Evolutionary conservation across 768 basidiomycete genomes (phyloP).

Genomic region (Terana coerulea): DNA sequence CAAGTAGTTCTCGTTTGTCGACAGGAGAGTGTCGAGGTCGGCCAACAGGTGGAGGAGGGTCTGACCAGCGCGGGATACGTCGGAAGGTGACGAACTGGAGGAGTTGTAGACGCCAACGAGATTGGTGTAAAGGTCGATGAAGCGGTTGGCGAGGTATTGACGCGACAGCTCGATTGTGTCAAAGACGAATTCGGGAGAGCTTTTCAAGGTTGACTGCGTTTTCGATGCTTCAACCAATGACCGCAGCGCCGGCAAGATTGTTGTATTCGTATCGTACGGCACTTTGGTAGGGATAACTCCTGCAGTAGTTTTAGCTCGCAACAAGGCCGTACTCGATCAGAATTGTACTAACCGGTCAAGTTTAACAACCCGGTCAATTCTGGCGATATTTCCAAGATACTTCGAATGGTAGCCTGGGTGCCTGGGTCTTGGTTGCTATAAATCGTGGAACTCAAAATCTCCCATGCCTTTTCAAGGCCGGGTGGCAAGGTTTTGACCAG

Average conservation of each 20-base stretch:
- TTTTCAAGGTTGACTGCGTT: slow-evolving; percentile 14
- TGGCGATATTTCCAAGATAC: slow-evolving; percentile 35
- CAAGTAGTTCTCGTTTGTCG: slow-evolving; percentile 29
- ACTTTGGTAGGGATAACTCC: slow-evolving; percentile 31
- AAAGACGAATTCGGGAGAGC: slow-evolving; percentile 31
- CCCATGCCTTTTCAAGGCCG: slow-evolving; percentile 31
- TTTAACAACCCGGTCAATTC: slow-evolving; percentile 31
- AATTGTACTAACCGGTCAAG: slow-evolving; percentile 15
- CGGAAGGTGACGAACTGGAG: slow-evolving; percentile 14
- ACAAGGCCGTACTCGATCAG: not conserved
- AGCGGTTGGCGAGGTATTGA: slow-evolving; percentile 36
- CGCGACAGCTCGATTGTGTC: slow-evolving; percentile 40
- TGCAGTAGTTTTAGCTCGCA: not conserved
- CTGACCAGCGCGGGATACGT: slow-evolving; percentile 21
- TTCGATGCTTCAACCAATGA: slow-evolving; percentile 17
- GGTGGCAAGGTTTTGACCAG: slow-evolving; percentile 23
- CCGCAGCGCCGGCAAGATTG: slow-evolving; percentile 21
- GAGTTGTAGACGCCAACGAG: slow-evolving; percentile 29
- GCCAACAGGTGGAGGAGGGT: slow-evolving; percentile 27
- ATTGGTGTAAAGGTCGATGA: slow-evolving; percentile 29
- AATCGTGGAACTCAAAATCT: slow-evolving; percentile 32
- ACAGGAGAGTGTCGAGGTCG: slow-evolving; percentile 32
- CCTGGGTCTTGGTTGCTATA: slow-evolving; percentile 33
- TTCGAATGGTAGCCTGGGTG: slow-evolving; percentile 33
- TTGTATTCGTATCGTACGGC: slow-evolving; percentile 34